These are phyloP conservation scores for Paramyrothecium roridum DNA, from an alignment of 2,329 filamentous ascomycete genomes.

Conservation along the genomic window DNA sequence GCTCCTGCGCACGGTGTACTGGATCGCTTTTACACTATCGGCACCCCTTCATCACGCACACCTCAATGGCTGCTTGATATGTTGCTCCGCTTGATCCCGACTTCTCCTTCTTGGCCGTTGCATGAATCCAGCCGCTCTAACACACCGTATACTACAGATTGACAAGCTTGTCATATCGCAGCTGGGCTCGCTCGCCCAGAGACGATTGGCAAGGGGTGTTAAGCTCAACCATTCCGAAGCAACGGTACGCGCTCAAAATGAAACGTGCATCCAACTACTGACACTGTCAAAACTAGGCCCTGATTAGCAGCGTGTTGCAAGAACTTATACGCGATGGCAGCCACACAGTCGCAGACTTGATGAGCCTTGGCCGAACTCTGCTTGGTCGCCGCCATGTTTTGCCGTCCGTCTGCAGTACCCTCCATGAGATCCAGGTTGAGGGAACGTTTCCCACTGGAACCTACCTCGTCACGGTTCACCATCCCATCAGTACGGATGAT, in stretches of 20 bases:
- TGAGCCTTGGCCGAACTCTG: slow-evolving; percentile 87
- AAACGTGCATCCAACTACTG: too few species aligned
- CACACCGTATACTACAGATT: slow-evolving; percentile 54
- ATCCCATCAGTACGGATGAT: slow-evolving; percentile 82
- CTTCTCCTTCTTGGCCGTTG: too few species aligned
- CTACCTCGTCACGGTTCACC: slow-evolving; percentile 91
- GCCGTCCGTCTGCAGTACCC: slow-evolving; percentile 73
- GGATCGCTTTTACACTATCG: not conserved
- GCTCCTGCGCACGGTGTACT: not conserved
- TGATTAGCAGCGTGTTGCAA: slow-evolving; percentile 86
- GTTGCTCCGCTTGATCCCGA: too few species aligned
- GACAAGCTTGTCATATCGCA: slow-evolving; percentile 96
- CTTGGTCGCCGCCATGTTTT: slow-evolving; percentile 89
- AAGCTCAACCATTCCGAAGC: slow-evolving; percentile 90
- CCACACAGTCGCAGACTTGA: slow-evolving; percentile 88
- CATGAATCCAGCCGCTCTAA: not conserved
- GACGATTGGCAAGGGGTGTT: slow-evolving; percentile 81
- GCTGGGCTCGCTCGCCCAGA: slow-evolving; percentile 81
- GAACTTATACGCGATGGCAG: slow-evolving; percentile 97
- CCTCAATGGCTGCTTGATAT: not conserved
- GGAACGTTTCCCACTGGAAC: slow-evolving; percentile 89
- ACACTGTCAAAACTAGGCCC: slow-evolving; percentile 45
- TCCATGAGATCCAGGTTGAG: slow-evolving; percentile 87
- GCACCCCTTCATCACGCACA: slow-evolving; percentile 2
- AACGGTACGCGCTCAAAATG: slow-evolving; percentile 48